Evolutionary conservation across 1,284 basidiomycete genomes (phyloP).

Genomic region (Ganoderma sp.): DNA sequence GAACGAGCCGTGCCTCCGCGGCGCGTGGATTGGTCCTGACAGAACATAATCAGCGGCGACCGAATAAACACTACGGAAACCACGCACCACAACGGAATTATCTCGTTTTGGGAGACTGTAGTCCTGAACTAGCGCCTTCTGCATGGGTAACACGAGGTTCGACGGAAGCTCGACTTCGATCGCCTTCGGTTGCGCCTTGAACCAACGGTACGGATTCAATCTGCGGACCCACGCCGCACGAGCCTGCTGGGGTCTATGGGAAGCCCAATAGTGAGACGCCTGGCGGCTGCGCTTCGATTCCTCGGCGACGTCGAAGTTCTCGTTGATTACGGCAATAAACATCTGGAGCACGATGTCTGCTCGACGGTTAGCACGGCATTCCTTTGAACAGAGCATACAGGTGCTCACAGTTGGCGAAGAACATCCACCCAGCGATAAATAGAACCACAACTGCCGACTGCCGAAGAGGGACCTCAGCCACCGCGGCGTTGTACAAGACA

Average conservation of each 20-base stretch:
- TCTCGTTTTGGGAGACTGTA: slow-evolving; percentile 52
- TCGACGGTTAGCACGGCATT: slow-evolving; percentile 17
- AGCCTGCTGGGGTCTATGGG: slow-evolving; percentile 56
- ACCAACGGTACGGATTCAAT: slow-evolving; percentile 89
- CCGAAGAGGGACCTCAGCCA: slow-evolving; percentile 67
- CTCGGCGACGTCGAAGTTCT: slow-evolving; percentile 95
- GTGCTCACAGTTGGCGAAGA: slow-evolving; percentile 88
- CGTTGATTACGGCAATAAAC: slow-evolving; percentile 99
- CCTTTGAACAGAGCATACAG: neutral
- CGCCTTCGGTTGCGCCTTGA: slow-evolving; percentile 76
- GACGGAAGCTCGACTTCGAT: slow-evolving; percentile 76
- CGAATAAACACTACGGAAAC: neutral
- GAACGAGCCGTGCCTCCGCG: slow-evolving; percentile 46
- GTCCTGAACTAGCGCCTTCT: slow-evolving; percentile 75
- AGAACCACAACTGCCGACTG: slow-evolving; percentile 80
- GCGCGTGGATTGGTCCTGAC: slow-evolving; percentile 25
- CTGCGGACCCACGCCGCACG: slow-evolving; percentile 75
- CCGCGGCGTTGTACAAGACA: slow-evolving; percentile 76
- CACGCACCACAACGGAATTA: slow-evolving; percentile 22
- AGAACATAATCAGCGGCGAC: neutral
- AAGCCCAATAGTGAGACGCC: slow-evolving; percentile 69
- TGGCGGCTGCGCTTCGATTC: slow-evolving; percentile 89
- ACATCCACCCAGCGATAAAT: slow-evolving; percentile 87
- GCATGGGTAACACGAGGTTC: slow-evolving; percentile 76
- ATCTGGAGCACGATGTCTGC: slow-evolving; percentile 94